Evolutionary conservation across 192 early-diverging fungal species (phyloP), one percentile per base, ranked within the genome.

Genomic region (Funneliformis geosporum): DNA sequence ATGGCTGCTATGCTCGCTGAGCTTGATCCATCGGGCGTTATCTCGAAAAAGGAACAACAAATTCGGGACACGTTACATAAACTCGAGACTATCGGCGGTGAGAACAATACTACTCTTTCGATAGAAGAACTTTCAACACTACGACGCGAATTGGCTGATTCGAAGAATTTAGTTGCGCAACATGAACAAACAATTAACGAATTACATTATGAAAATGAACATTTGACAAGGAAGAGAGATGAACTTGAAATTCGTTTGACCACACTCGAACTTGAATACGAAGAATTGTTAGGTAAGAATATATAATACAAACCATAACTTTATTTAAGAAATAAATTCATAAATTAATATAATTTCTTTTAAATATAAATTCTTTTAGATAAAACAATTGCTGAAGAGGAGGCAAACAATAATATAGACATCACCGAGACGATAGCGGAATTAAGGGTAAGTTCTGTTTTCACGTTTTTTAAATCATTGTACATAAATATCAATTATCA

Each of bases 1-100:
- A 94, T 97, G 90, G 91, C 91, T 8, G 85, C 92, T 78, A 96
- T 96, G 90, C 91, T 95, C 88, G 90, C 89, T 8, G 89, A 93
- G 67, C 89, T 97, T 55, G 94, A 94, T 76, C 91, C 92, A 42
- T 90, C 93, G 39, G 88, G 86, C n/a, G 90, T 89, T 64, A 91
- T 95, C 62, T 86, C 88, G 23, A 90, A 90, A 40, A 94, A 95
- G 83, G 94, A 96, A 78, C 87, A 90, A 70, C 89, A 93, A 61
- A 86, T 95, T 40, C 87, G 92, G 16, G 90, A 90, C 43, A 90
- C 93, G 7, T 83, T 96, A 4, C 80, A 85, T 66, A 91, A 92
- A 78, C 86, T 94, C 25, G 91, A 89, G 16, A 86, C 91, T 44
- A 82, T 92, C 69, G 88, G 91, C 75, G 85, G 88, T 25, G 85